A percentile compares a stretch with the other conserved stretches of the same genome.
These are phyloP conservation scores for Linderniella brevidens DNA, from an alignment of 257 asterid species.

Conservation along the genomic window DNA sequence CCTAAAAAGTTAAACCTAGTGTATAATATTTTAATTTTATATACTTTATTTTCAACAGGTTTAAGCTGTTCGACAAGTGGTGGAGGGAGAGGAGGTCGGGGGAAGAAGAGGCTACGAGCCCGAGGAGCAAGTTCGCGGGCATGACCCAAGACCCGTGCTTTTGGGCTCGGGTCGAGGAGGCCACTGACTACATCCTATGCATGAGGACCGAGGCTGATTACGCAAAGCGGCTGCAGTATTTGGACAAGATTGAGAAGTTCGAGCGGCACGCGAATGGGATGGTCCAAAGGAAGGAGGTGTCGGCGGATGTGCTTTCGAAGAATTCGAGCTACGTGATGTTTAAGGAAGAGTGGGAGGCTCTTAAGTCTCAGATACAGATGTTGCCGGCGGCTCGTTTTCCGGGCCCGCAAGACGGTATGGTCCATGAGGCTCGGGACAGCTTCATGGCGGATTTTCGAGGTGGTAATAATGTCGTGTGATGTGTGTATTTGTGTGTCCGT, in stretches of 20 bases:
- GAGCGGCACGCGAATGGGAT: constrained; percentile 35
- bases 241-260: constrained; percentile 27
- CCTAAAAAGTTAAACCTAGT: no score
- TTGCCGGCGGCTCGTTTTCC: constrained; percentile 23
- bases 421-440: no score
- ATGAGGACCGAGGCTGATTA: constrained; percentile 23
- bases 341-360: constrained; percentile 31
- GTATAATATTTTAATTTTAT: no score
- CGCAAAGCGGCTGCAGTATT: constrained; percentile 11
- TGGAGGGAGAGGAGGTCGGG: constrained; percentile 37
- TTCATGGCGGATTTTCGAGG: no score
- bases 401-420: constrained; percentile 13
- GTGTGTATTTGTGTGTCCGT: no score
- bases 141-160: constrained; percentile 66
- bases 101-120: constrained; percentile 13
- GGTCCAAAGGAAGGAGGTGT: constrained; percentile 46
- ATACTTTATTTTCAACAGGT: no score
- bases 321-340: constrained; percentile 51
- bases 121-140: constrained; percentile 41
- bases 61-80: constrained; percentile 53
- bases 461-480: no score
- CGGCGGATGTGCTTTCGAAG: constrained; percentile 39
- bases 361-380: constrained; percentile 27
- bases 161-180: constrained; percentile 70
- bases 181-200: constrained; percentile 21